Percentiles rank a stretch among this genome's conserved stretches.
These are phyloP conservation scores for Capsicum rhomboideum DNA, from an alignment of 257 asterid genomes.

Conservation along the genomic window DNA sequence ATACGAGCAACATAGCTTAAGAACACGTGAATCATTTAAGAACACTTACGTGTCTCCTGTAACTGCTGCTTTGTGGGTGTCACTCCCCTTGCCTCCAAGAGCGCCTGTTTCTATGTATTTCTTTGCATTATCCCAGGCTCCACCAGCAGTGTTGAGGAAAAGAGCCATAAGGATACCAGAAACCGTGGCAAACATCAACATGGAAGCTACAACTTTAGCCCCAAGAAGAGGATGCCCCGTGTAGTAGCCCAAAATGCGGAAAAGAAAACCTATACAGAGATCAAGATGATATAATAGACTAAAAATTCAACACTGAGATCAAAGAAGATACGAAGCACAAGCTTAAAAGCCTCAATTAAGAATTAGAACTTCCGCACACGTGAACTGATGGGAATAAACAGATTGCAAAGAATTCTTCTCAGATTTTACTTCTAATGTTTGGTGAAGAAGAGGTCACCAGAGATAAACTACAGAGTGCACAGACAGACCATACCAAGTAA, in stretches of 20 bases:
- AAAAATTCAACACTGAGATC: slow-evolving; percentile 1
- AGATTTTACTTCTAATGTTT: neutral
- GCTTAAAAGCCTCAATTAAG: neutral
- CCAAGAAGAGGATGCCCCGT: slow-evolving; percentile 96
- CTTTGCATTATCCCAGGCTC: slow-evolving; percentile 99
- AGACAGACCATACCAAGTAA: neutral
- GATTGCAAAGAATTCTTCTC: neutral
- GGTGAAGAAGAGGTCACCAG: neutral
- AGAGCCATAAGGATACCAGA: slow-evolving; percentile 99
- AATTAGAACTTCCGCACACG: neutral
- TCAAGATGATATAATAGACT: slow-evolving; percentile 3
- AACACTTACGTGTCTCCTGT: slow-evolving; percentile 97
- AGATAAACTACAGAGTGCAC: neutral
- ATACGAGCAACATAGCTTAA: neutral
- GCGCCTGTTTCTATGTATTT: slow-evolving; percentile 97
- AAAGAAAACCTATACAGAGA: slow-evolving; percentile 49
- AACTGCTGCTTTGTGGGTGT: slow-evolving; percentile 89
- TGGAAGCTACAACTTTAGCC: slow-evolving; percentile 92
- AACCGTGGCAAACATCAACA: slow-evolving; percentile 98
- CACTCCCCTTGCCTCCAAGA: slow-evolving; percentile 99
- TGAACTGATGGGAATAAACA: neutral
- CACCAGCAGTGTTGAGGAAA: slow-evolving; percentile 95
- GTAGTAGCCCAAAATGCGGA: slow-evolving; percentile 82
- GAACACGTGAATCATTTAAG: neutral
- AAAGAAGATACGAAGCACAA: neutral